Evolutionary conservation across 2,329 filamentous ascomycete genomes (phyloP).

Genomic region (Neofusicoccum sp.): DNA sequence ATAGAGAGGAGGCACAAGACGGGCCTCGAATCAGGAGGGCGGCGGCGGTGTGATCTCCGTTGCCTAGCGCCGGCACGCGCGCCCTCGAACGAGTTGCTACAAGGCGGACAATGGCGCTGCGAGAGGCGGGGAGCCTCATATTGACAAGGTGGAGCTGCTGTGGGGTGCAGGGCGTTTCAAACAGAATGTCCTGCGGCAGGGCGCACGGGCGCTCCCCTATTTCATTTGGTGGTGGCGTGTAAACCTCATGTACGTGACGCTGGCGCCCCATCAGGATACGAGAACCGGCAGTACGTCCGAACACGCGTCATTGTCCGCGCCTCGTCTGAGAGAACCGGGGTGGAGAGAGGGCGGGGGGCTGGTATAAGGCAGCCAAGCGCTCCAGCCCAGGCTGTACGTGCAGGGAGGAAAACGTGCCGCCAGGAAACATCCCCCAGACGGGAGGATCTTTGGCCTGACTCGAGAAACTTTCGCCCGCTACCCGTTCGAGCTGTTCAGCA

Average conservation of each 20-base stretch:
- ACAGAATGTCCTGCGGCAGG: neutral
- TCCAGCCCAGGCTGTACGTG: neutral
- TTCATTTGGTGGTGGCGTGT: slow-evolving; percentile 2
- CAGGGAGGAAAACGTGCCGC: neutral
- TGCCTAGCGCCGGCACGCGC: neutral
- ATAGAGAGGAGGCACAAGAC: neutral
- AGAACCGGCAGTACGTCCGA: neutral
- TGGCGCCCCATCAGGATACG: slow-evolving; percentile 1
- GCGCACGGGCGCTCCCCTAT: slow-evolving; percentile 1
- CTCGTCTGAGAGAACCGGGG: no score
- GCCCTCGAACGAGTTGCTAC: neutral
- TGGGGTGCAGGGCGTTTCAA: slow-evolving; percentile 2
- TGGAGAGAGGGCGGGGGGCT: neutral
- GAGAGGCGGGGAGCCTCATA: neutral
- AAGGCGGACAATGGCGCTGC: neutral
- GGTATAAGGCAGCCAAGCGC: neutral
- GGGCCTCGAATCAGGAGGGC: neutral
- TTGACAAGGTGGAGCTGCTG: neutral
- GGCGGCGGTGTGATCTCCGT: neutral
- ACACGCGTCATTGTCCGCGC: no score
- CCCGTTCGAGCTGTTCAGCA: neutral
- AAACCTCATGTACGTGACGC: neutral
- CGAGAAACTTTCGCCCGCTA: neutral
- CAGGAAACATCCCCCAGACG: neutral
- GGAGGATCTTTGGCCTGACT: neutral